Evolutionary conservation across 495 filamentous ascomycete species (phyloP), one percentile per base, ranked within the genome.

Genomic region (Penicillium coprophilum): DNA sequence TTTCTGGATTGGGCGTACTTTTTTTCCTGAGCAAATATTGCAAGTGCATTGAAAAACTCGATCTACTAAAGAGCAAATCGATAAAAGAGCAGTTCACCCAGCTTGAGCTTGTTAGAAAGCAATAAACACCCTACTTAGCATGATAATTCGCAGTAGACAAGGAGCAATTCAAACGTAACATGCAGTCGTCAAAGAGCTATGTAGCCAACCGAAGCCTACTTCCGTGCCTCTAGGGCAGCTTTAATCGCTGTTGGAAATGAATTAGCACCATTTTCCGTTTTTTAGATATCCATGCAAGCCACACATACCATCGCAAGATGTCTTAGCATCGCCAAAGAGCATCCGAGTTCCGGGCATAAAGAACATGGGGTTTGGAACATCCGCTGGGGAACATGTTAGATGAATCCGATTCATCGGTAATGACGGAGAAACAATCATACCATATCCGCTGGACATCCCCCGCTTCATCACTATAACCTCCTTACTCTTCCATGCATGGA

Each of bases 401-500:
- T 36, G 20, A 19, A 10, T 13, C 11, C 34, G n/a, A 15, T n/a
- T 11, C 24, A 15, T 27, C 19, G n/a, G 41, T 5, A 27, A n/a
- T 45, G 21, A 44, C 12, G n/a, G 23, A 4, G 17, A 27, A 13
- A 12, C 7, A 38, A 50, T 71, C 79, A 68, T 59, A 87, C 84
- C 89, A 67, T 93, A 93, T 67, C 89, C 89, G 62, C 85, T 88
- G 0, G 85, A 83, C 87, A 92, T 84, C 40, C 88, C 83, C 17
- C 89, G 77, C 76, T 93, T 93, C 89, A 93, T 92, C 13, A 93
- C 87, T 50, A 93, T 80, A 5, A 90, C 87, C 63, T 93, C 88
- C 76, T 91, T 92, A 69, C 87, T 90, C 84, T 92, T 93, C 87
- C 89, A 92, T 24, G 88, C 89, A 54, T 92, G 87, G 56, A 93